phyloP scores from a whole-genome alignment of 129 eudicot genomes.

The Centaurea solstitialis region DNA sequence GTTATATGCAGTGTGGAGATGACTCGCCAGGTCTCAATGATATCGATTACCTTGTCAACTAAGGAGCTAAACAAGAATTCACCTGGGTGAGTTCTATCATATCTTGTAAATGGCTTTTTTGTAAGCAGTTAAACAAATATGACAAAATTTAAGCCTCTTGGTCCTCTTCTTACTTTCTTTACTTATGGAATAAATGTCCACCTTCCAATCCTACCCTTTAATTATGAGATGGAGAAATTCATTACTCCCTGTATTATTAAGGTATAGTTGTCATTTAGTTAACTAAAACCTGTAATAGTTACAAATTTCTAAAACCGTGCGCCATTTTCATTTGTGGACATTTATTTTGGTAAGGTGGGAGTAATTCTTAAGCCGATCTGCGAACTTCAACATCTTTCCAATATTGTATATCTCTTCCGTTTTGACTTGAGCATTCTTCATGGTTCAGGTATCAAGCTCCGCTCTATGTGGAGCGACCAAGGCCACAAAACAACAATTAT shows the following conservation, averaged over 20 bases:
- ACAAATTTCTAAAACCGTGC: too few species aligned
- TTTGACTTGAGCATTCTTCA: constrained; percentile 12
- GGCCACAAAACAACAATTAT: constrained; percentile 55
- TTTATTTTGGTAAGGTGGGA: not conserved
- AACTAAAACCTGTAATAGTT: not conserved
- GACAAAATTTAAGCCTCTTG: not conserved
- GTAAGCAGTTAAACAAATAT: constrained; percentile 9
- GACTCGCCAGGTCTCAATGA: constrained; percentile 94
- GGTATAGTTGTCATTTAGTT: not conserved
- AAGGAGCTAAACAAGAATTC: constrained; percentile 89
- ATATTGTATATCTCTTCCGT: not conserved
- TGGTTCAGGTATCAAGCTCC: constrained; percentile 91
- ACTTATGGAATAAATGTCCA: not conserved
- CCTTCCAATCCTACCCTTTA: not conserved
- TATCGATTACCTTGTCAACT: constrained; percentile 81
- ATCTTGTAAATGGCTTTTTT: constrained; percentile 13
- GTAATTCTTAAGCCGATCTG: not conserved
- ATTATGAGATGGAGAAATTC: not conserved
- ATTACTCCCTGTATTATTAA: not conserved
- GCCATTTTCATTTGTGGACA: not conserved
- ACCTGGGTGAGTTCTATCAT: constrained; percentile 68
- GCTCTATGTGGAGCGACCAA: constrained; percentile 56
- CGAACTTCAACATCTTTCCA: not conserved
- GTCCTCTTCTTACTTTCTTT: not conserved
- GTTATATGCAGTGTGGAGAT: constrained; percentile 79